phyloP scores from a whole-genome alignment of 1,284 basidiomycete species.

The Malassezia vespertilionis region DNA sequence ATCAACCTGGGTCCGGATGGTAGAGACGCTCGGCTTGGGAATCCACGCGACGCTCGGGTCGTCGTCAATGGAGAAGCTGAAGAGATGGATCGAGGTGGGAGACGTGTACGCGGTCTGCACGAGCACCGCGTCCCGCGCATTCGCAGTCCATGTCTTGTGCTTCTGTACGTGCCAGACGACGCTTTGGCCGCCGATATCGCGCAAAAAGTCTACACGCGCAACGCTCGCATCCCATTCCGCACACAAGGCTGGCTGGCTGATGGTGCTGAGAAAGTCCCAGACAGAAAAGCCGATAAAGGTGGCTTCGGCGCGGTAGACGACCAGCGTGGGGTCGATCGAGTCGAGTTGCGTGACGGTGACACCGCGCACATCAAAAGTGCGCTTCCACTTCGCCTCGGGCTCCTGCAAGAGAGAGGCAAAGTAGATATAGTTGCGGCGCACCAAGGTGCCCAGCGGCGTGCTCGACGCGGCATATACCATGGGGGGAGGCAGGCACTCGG shows the following conservation, averaged over 20 bases:
- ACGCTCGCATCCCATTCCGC: slow-evolving; percentile 80
- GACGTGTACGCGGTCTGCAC: slow-evolving; percentile 96
- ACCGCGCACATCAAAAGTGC: slow-evolving; percentile 69
- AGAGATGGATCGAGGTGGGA: slow-evolving; percentile 77
- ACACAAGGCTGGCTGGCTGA: slow-evolving; percentile 70
- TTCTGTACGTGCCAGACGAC: slow-evolving; percentile 50
- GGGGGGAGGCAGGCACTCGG: neutral
- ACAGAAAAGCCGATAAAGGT: slow-evolving; percentile 91
- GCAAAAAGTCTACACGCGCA: slow-evolving; percentile 71
- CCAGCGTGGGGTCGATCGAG: slow-evolving; percentile 90
- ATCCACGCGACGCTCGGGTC: slow-evolving; percentile 55
- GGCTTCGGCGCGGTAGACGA: slow-evolving; percentile 91
- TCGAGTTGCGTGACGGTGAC: slow-evolving; percentile 74
- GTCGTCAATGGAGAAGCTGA: slow-evolving; percentile 87
- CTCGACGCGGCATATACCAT: neutral
- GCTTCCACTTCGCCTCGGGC: slow-evolving; percentile 93
- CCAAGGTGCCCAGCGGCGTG: slow-evolving; percentile 61
- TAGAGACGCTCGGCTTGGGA: slow-evolving; percentile 57
- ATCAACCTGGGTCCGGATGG: slow-evolving; percentile 87
- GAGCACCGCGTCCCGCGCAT: slow-evolving; percentile 73
- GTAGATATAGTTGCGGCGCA: slow-evolving; percentile 86
- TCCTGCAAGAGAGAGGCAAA: slow-evolving; percentile 94
- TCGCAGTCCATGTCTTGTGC: slow-evolving; percentile 33
- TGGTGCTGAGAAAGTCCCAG: slow-evolving; percentile 88
- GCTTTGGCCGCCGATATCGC: slow-evolving; percentile 67